A percentile compares a stretch with the other conserved stretches of the same genome.
Evolutionary conservation across 192 early-diverging fungal genomes (phyloP).

Genomic region (Hyaloraphidium curvatum): DNA sequence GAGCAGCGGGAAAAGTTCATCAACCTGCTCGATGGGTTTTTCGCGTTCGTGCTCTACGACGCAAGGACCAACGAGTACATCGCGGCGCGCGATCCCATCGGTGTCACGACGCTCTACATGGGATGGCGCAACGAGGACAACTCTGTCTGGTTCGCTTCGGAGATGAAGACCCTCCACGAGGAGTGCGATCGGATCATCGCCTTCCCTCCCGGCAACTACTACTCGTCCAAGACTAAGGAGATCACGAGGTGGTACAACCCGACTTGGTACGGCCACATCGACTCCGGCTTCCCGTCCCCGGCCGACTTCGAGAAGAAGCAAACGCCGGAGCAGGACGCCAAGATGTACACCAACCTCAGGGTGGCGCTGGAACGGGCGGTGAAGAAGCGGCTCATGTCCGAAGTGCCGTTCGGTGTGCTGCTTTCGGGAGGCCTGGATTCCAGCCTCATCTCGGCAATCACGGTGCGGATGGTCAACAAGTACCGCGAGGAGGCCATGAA

Average conservation of each 20-base stretch:
- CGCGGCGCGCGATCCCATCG: slow-evolving; percentile 92
- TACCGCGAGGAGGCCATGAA: slow-evolving; percentile 21
- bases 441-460: slow-evolving; percentile 84
- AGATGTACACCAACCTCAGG: slow-evolving; percentile 54
- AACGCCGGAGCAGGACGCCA: slow-evolving; percentile 24
- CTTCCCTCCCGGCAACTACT: slow-evolving; percentile 94
- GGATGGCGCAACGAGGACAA: slow-evolving; percentile 69
- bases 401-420: slow-evolving; percentile 95
- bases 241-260: slow-evolving; percentile 80
- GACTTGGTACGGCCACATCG: slow-evolving; percentile 48
- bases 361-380: slow-evolving; percentile 67
- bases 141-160: slow-evolving; percentile 81
- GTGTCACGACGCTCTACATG: slow-evolving; percentile 94
- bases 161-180: slow-evolving; percentile 90
- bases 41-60: slow-evolving; percentile 85
- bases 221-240: slow-evolving; percentile 53
- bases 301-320: slow-evolving; percentile 32
- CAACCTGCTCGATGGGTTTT: slow-evolving; percentile 87
- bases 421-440: slow-evolving; percentile 91
- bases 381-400: slow-evolving; percentile 91
- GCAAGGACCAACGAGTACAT: slow-evolving; percentile 55
- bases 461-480: slow-evolving; percentile 58
- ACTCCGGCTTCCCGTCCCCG: slow-evolving; percentile 11
- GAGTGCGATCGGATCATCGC: slow-evolving; percentile 93
- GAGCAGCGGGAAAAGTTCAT: slow-evolving; percentile 68